Conservation (phyloP, 2,329 filamentous ascomycete genomes). For the Monascus ruber region DNA sequence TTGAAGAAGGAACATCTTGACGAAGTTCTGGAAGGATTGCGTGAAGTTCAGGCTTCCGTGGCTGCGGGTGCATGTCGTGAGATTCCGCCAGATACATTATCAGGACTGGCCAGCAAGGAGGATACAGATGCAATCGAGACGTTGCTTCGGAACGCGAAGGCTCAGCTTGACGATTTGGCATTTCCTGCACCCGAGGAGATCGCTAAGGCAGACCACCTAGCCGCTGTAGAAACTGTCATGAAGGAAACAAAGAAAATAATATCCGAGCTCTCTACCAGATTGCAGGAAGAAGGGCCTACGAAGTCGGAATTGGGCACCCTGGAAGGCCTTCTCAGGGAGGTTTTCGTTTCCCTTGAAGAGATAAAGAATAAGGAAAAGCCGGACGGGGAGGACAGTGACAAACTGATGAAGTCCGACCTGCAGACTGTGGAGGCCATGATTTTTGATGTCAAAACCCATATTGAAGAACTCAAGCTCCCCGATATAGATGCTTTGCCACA, state of each 20-base stretch:
- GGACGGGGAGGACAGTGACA: conserved; percentile 41
- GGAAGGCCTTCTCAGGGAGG: conserved; percentile 66
- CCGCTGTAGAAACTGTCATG: conserved; percentile 54
- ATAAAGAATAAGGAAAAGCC: conserved; percentile 36
- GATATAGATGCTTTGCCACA: conserved; percentile 60
- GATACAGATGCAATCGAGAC: conserved; percentile 87
- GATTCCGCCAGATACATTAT: conserved; percentile 34
- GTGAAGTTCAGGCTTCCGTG: conserved; percentile 49
- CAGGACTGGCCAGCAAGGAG: conserved; percentile 53
- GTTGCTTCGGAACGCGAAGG: conserved; percentile 78
- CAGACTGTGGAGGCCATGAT: conserved; percentile 71
- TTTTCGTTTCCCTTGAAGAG: conserved; percentile 66
- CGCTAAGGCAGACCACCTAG: conserved; percentile 51
- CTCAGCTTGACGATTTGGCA: conserved; percentile 68
- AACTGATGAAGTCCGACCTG: conserved; percentile 68
- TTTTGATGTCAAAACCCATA: conserved; percentile 68
- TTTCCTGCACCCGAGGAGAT: conserved; percentile 54
- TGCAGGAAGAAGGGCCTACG: conserved; percentile 57
- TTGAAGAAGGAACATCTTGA: conserved; percentile 38
- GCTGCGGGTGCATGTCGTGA: conserved; percentile 38
- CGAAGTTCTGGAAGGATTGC: conserved; percentile 33
- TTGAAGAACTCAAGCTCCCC: conserved; percentile 61
- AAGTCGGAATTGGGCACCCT: conserved; percentile 70
- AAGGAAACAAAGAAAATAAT: conserved; percentile 66
- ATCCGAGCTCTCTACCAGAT: conserved; percentile 50